A percentile compares a stretch with the other conserved stretches of the same genome.
These are phyloP conservation scores for Trametes cubensis DNA, from an alignment of 768 basidiomycete genomes.

Conservation along the genomic window DNA sequence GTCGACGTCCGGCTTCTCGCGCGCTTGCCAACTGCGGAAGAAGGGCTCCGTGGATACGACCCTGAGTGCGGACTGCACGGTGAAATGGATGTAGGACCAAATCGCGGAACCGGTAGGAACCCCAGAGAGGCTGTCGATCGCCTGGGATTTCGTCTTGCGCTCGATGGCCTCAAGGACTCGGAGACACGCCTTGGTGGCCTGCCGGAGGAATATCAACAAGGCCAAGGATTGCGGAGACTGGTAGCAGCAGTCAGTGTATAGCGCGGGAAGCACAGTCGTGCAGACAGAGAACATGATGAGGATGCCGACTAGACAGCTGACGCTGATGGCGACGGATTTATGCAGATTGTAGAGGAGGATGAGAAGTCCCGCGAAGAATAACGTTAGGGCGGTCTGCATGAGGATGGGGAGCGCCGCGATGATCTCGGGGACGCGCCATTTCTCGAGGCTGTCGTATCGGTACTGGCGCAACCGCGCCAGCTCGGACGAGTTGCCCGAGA, in stretches of 20 bases:
- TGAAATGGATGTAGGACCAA: neutral
- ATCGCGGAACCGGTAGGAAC: neutral
- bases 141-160: neutral
- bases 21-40: constrained; percentile 9
- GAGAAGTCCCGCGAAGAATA: constrained; percentile 17
- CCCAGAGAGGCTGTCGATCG: neutral
- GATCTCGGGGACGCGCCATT: constrained; percentile 29
- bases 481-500: constrained; percentile 23
- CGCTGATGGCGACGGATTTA: constrained; percentile 1
- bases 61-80: neutral
- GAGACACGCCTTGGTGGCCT: neutral
- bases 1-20: constrained; percentile 14
- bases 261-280: constrained; percentile 12
- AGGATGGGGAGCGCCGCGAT: constrained; percentile 28
- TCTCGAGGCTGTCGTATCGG: constrained; percentile 28
- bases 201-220: constrained; percentile 1
- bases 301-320: neutral
- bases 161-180: neutral
- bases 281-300: constrained; percentile 5
- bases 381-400: constrained; percentile 24
- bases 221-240: constrained; percentile 23
- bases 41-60: neutral
- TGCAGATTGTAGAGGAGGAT: constrained; percentile 15
- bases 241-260: constrained; percentile 21
- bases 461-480: constrained; percentile 25